Conservation (phyloP, 768 basidiomycete genomes). For the Russula sp. region DNA sequence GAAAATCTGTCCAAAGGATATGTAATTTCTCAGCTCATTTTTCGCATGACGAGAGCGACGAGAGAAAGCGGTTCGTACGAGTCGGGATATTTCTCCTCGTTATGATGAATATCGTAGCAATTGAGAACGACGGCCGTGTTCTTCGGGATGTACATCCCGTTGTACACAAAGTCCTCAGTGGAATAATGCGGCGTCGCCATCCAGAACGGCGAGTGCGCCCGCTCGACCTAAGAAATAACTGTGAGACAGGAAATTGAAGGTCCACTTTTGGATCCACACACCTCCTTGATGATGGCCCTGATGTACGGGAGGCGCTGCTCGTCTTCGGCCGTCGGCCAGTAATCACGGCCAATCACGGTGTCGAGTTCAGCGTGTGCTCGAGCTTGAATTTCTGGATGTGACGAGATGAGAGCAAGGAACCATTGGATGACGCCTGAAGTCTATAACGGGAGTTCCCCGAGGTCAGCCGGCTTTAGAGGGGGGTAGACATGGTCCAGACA, state of each 20-base stretch:
- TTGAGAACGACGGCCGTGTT: conserved; percentile 30
- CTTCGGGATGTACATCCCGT: conserved; percentile 30
- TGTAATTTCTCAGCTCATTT: not conserved
- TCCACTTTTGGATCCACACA: not conserved
- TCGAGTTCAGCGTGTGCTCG: conserved; percentile 31
- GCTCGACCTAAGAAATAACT: conserved; percentile 23
- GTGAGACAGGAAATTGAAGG: not conserved
- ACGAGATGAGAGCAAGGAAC: conserved; percentile 27
- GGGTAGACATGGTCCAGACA: not conserved
- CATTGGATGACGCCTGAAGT: conserved; percentile 34
- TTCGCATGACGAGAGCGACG: too few relatives aligned
- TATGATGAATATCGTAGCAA: conserved; percentile 27
- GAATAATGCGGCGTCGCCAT: conserved; percentile 29
- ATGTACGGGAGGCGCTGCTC: conserved; percentile 27
- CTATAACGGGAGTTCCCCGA: conserved; percentile 19
- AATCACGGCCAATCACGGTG: conserved; percentile 24
- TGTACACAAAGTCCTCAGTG: conserved; percentile 31
- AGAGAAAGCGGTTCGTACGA: conserved; percentile 30
- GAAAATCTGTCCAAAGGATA: conserved; percentile 17
- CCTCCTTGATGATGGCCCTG: conserved; percentile 29
- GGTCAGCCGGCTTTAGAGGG: conserved; percentile 2
- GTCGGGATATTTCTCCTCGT: conserved; percentile 36
- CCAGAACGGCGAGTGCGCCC: conserved; percentile 29
- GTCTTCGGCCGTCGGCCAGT: conserved; percentile 27
- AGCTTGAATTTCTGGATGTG: conserved; percentile 27